Base-by-base conservation (phyloP, 2,329 filamentous ascomycete species). In the Pseudogymnoascus sp. region DNA sequence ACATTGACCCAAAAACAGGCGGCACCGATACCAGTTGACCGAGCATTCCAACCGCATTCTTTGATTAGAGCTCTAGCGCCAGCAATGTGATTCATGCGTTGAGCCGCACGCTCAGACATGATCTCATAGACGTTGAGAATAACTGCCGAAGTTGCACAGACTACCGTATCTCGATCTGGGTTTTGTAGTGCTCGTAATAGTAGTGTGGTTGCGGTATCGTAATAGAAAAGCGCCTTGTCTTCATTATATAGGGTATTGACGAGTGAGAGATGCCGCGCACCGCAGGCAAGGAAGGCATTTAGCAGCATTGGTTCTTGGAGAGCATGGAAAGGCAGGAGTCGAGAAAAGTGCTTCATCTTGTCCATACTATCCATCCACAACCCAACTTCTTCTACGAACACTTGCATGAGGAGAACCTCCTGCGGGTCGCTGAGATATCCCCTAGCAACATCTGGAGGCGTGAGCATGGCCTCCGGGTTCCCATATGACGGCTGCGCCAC, bases 1-100 rank as follows among this genome's bases (percentile, higher is more conserved):
- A 96, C 86, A 68, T 95, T 96, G 37, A 97, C 78, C 92, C 93
- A 97, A 75, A 97, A 97, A 72, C 92, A 97, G 1, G 92, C 91
- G 0, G 86, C 84, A 0, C 91, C 92, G 18, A 96, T 84, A 0
- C 92, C 91, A 1, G 80, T 82, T 35, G 89, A 89, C 64, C 80
- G 84, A 0, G 90, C 90, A 68, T 90, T 88, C 93, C 93, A 97
- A 4, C 86, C 85, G 68, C 91, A 96, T 70, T 96, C 91, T 64
- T 91, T 90, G 68, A 97, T 92, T 58, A 96, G 77, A 1, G 90
- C 90, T 60, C 91, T 82, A 8, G 91, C 90, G 4, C 91, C 91
- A 0, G 89, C 87, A 66, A 93, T 92, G 69, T 96, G 92, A 67
- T 89, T 92, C 87, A 94, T 93, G n/a, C 88, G 82, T 67, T 91